These are phyloP conservation scores for Teunomyces pallodes DNA, from an alignment of 805 yeast species.

Conservation along the genomic window DNA sequence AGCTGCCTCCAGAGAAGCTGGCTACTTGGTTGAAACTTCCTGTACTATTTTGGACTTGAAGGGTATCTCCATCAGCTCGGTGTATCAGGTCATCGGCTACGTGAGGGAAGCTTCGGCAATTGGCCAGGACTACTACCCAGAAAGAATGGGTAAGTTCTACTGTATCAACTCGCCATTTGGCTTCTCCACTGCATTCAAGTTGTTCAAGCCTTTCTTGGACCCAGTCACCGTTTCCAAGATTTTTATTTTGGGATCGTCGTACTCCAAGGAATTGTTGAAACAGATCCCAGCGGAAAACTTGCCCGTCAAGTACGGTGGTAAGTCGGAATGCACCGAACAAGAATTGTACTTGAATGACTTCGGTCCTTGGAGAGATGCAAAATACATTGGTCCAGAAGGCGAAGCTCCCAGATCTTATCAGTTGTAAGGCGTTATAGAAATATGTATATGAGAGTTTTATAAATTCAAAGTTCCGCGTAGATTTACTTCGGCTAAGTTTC, in stretches of 20 bases:
- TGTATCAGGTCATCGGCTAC: slow-evolving; percentile 80
- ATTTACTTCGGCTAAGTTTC: neutral
- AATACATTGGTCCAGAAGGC: slow-evolving; percentile 93
- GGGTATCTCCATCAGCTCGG: slow-evolving; percentile 84
- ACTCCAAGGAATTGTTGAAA: slow-evolving; percentile 77
- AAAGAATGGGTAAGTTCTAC: slow-evolving; percentile 98
- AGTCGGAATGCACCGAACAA: slow-evolving; percentile 64
- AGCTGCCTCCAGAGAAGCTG: slow-evolving; percentile 85
- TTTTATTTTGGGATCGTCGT: slow-evolving; percentile 77
- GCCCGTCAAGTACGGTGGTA: slow-evolving; percentile 89
- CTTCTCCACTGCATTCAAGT: slow-evolving; percentile 86
- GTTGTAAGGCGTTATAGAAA: slow-evolving; percentile 2
- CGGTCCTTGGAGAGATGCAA: slow-evolving; percentile 96
- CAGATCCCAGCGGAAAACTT: slow-evolving; percentile 93
- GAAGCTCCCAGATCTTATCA: slow-evolving; percentile 64
- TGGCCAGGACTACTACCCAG: slow-evolving; percentile 97
- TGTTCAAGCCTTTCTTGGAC: slow-evolving; percentile 91
- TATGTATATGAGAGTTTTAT: slow-evolving; percentile 3
- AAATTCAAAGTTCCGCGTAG: neutral
- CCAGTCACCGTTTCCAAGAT: slow-evolving; percentile 97
- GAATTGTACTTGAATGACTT: slow-evolving; percentile 85
- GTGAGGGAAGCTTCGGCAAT: slow-evolving; percentile 91
- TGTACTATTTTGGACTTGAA: slow-evolving; percentile 95
- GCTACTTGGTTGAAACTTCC: slow-evolving; percentile 84
- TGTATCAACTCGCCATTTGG: slow-evolving; percentile 97